Conservation (phyloP, 257 asterid species). For the Thymus mandschuricus region DNA sequence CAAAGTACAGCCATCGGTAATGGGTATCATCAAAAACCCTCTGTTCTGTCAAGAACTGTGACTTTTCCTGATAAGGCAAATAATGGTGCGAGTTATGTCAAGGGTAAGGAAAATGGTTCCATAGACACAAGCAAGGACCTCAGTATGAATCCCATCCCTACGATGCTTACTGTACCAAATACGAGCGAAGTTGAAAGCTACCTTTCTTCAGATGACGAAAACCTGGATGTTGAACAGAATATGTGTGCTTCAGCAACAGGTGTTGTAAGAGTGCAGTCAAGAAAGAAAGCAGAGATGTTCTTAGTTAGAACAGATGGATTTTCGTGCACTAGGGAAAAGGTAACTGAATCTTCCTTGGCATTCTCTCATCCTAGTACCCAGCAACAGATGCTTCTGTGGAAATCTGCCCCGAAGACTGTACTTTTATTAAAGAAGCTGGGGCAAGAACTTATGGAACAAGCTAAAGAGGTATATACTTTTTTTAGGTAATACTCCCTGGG, state of each 20-base stretch:
- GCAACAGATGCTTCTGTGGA: conserved; percentile 99
- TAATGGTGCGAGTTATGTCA: conserved; percentile 34
- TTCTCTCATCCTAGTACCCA: conserved; percentile 98
- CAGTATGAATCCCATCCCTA: conserved; percentile 37
- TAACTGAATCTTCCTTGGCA: conserved; percentile 94
- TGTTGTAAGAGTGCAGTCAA: conserved; percentile 94
- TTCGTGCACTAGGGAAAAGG: conserved; percentile 94
- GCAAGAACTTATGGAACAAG: conserved; percentile 94
- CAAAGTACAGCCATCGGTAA: conserved; percentile 29
- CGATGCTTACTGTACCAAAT: conserved; percentile 36
- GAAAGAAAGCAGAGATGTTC: conserved; percentile 99
- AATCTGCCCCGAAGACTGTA: conserved; percentile 91
- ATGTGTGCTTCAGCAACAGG: conserved; percentile 97
- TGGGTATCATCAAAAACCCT: conserved; percentile 43
- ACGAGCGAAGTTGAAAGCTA: conserved; percentile 49
- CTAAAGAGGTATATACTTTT: conserved; percentile 72
- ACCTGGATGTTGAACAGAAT: conserved; percentile 66
- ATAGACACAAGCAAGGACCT: conserved; percentile 40
- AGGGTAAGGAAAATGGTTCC: conserved; percentile 42
- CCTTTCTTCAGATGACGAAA: conserved; percentile 60
- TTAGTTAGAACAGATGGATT: conserved; percentile 97
- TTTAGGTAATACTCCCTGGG: conserved; percentile 20
- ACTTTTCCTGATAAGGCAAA: conserved; percentile 40
- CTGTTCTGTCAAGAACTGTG: conserved; percentile 31
- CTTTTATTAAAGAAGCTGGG: conserved; percentile 93